phyloP scores from a whole-genome alignment of 1,284 basidiomycete species.

The Moniliophthora roreri region DNA sequence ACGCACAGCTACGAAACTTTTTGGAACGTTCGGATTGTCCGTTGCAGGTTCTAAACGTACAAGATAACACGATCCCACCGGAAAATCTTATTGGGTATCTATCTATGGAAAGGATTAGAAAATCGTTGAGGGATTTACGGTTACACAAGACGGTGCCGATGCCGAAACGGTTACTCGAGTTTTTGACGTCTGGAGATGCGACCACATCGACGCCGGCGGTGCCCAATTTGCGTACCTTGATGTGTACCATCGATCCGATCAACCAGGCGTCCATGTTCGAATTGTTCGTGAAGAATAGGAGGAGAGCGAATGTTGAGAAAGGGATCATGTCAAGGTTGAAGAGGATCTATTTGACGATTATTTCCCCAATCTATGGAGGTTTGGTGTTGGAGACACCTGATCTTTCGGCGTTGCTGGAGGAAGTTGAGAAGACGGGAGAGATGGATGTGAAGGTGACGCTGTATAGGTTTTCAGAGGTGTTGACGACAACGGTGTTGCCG shows the following conservation, averaged over 20 bases:
- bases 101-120: background rate
- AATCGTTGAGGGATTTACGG: background rate
- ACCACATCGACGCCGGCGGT: background rate
- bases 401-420: background rate
- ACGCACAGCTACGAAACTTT: background rate
- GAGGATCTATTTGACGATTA: background rate
- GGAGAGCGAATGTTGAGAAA: background rate
- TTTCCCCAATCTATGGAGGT: background rate
- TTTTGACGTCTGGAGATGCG: background rate
- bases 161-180: background rate
- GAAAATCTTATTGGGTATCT: background rate
- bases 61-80: background rate
- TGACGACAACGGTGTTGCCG: too few relatives aligned
- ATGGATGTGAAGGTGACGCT: background rate
- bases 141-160: background rate
- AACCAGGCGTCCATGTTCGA: background rate
- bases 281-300: background rate
- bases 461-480: background rate
- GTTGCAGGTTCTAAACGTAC: background rate
- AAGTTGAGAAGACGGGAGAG: background rate
- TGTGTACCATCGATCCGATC: background rate
- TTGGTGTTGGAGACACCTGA: background rate
- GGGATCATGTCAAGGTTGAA: background rate
- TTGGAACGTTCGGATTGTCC: background rate
- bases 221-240: background rate